Conservation (phyloP, 176 grass and related monocot genomes). For the Triticum urartu region DNA sequence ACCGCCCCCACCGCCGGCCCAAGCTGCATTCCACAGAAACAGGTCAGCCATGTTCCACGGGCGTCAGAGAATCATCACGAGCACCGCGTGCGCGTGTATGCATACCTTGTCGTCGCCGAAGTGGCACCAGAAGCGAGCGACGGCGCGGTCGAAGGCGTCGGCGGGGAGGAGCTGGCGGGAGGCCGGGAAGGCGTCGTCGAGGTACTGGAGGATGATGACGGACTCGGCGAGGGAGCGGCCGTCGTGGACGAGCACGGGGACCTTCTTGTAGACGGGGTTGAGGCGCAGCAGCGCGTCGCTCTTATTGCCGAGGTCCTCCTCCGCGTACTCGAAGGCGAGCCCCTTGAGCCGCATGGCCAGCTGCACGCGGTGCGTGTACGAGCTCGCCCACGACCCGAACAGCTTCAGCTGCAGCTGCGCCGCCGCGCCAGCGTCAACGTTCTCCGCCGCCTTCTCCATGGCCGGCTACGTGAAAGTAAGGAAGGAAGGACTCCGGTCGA, state of each 20-base stretch:
- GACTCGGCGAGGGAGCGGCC: slow-evolving; percentile 70
- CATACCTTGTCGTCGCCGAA: slow-evolving; percentile 82
- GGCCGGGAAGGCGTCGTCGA: slow-evolving; percentile 59
- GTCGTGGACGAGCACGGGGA: slow-evolving; percentile 72
- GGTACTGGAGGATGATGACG: slow-evolving; percentile 71
- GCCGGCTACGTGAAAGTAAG: not conserved
- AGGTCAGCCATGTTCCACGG: not conserved
- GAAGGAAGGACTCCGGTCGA: not conserved
- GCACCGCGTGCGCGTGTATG: too few species aligned
- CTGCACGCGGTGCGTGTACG: slow-evolving; percentile 91
- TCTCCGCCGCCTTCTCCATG: slow-evolving; percentile 41
- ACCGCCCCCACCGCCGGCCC: slow-evolving; percentile 77
- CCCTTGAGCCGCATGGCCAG: slow-evolving; percentile 75
- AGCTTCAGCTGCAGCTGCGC: slow-evolving; percentile 48
- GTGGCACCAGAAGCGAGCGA: slow-evolving; percentile 78
- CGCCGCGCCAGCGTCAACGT: not conserved
- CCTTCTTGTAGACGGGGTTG: slow-evolving; percentile 87
- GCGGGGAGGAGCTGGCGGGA: slow-evolving; percentile 45
- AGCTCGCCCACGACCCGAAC: slow-evolving; percentile 82
- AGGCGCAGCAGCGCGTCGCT: slow-evolving; percentile 50
- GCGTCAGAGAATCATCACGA: not conserved
- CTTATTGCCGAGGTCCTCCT: slow-evolving; percentile 81
- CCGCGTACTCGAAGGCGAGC: slow-evolving; percentile 62
- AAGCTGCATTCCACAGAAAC: slow-evolving; percentile 29
- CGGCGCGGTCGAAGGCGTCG: slow-evolving; percentile 53